phyloP scores from a whole-genome alignment of 2,329 filamentous ascomycete species.

The Pseudopithomyces chartarum region DNA sequence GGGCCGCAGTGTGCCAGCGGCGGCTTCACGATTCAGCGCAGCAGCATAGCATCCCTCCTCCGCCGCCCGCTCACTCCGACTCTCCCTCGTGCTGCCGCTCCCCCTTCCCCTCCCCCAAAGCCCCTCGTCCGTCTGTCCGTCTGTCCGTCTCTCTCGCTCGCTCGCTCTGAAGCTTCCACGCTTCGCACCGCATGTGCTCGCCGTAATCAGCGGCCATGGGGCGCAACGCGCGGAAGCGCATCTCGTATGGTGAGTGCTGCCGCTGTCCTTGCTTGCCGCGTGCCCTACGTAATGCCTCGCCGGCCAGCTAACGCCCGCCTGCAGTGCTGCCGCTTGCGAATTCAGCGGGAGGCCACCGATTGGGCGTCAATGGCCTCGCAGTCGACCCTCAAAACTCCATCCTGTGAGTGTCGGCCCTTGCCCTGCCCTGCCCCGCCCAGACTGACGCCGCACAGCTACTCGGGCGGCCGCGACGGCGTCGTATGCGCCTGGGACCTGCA shows the following conservation, averaged over 20 bases:
- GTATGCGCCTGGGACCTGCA: slow-evolving; percentile 95
- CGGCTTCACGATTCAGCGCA: neutral
- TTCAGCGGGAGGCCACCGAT: slow-evolving; percentile 80
- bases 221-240: slow-evolving; percentile 58
- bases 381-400: slow-evolving; percentile 83
- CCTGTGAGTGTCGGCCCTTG: slow-evolving; percentile 64
- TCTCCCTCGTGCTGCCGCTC: neutral
- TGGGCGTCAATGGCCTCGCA: slow-evolving; percentile 93
- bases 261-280: slow-evolving; percentile 11
- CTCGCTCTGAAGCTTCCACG: too few relatives aligned
- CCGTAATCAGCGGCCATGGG: slow-evolving; percentile 48
- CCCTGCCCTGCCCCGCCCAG: slow-evolving; percentile 13
- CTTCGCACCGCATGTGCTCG: slow-evolving; percentile 25
- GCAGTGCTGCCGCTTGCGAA: slow-evolving; percentile 74
- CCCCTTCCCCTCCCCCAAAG: neutral
- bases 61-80: neutral
- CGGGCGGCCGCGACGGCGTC: slow-evolving; percentile 90
- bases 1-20: neutral
- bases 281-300: slow-evolving; percentile 7
- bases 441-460: slow-evolving; percentile 68
- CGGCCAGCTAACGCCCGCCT: slow-evolving; percentile 19
- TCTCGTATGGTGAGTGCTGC: slow-evolving; percentile 55
- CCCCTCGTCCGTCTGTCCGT: too few relatives aligned
- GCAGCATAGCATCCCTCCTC: neutral
- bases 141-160: too few relatives aligned